Conservation (phyloP, 805 yeast genomes). For the Ogataea pilisensis region DNA sequence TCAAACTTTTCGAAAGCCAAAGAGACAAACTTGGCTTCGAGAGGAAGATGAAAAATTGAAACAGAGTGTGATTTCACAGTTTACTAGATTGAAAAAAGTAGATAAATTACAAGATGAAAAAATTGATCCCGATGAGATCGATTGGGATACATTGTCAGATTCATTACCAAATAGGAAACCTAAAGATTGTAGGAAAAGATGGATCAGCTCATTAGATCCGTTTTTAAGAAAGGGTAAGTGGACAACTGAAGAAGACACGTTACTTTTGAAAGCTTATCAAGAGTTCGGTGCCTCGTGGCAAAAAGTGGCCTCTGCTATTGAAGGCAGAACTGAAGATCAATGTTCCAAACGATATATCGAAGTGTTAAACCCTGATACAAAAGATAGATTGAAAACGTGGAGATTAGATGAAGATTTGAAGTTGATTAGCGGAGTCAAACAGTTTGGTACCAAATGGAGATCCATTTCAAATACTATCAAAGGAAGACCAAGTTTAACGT, state of each 20-base stretch:
- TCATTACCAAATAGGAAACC: constrained; percentile 52
- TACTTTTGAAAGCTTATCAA: constrained; percentile 57
- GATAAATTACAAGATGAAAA: constrained; percentile 21
- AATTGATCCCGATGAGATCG: constrained; percentile 38
- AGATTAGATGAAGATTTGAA: constrained; percentile 66
- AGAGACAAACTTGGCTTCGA: constrained; percentile 68
- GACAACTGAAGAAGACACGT: constrained; percentile 76
- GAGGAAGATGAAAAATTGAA: constrained; percentile 65
- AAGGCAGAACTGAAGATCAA: constrained; percentile 90
- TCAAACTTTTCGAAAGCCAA: constrained; percentile 61
- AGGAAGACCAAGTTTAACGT: constrained; percentile 82
- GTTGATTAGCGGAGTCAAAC: constrained; percentile 62
- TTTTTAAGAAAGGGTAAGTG: constrained; percentile 78
- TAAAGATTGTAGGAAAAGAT: constrained; percentile 82
- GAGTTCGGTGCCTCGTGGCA: constrained; percentile 83
- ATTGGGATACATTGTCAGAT: constrained; percentile 60
- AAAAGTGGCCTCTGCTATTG: constrained; percentile 68
- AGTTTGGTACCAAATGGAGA: constrained; percentile 86
- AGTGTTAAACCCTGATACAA: constrained; percentile 77
- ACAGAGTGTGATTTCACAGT: constrained; percentile 35
- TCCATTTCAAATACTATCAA: constrained; percentile 66
- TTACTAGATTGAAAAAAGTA: constrained; percentile 16
- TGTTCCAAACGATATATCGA: constrained; percentile 90
- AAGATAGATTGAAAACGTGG: constrained; percentile 80
- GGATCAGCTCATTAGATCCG: constrained; percentile 86